These are phyloP conservation scores for Lodderomyces pseudojiufengensis DNA, from an alignment of 1,139 yeast species.

Conservation along the genomic window DNA sequence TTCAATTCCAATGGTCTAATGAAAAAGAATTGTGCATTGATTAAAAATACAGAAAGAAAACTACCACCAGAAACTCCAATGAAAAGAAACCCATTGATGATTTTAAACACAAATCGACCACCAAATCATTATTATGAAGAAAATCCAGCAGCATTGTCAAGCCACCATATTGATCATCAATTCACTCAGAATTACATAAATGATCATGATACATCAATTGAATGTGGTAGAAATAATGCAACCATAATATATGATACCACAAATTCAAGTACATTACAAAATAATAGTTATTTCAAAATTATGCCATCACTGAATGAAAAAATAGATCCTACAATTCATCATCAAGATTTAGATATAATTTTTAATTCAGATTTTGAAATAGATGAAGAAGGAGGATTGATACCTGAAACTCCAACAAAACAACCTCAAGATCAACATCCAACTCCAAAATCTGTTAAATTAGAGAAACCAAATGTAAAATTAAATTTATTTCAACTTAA, in stretches of 20 bases:
- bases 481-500: not conserved
- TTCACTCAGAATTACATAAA: no score
- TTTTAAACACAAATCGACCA: constrained; percentile 28
- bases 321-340: constrained; percentile 2
- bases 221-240: constrained; percentile 39
- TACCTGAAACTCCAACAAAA: constrained; percentile 46
- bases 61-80: constrained; percentile 80
- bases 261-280: constrained; percentile 14
- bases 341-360: constrained; percentile 24
- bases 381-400: constrained; percentile 19
- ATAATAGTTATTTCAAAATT: constrained; percentile 33
- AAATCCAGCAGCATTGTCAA: constrained; percentile 4
- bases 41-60: constrained; percentile 22
- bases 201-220: constrained; percentile 27
- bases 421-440: constrained; percentile 1
- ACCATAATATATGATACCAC: constrained; percentile 6
- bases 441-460: not conserved
- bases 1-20: constrained; percentile 72
- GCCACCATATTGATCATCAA: no score
- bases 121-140: constrained; percentile 18
- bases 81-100: constrained; percentile 53
- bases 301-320: constrained; percentile 13
- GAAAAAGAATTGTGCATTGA: constrained; percentile 57
- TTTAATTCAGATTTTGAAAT: constrained; percentile 11
- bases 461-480: constrained; percentile 1